These are phyloP conservation scores for Curvularia sp. DNA, from an alignment of 2,329 filamentous ascomycete species.

Conservation along the genomic window DNA sequence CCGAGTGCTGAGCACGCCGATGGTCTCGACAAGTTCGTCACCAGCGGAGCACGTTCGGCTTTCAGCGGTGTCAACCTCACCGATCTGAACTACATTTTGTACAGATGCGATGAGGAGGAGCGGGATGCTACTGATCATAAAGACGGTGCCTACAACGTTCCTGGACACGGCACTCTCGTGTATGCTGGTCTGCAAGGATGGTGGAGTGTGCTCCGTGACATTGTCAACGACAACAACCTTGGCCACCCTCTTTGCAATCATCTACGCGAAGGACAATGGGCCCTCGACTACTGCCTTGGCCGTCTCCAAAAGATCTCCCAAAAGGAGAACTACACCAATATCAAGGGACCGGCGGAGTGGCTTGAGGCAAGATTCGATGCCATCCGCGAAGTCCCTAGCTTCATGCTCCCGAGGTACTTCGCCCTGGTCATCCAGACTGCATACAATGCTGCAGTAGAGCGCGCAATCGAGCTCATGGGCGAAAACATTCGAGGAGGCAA, in stretches of 20 bases:
- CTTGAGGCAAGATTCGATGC: conserved; percentile 84
- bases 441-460: conserved; percentile 82
- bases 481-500: conserved; percentile 80
- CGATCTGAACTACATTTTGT: conserved; percentile 90
- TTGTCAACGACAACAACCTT: conserved; percentile 88
- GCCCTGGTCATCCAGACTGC: conserved; percentile 85
- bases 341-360: conserved; percentile 76
- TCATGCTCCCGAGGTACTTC: conserved; percentile 91
- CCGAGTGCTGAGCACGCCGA: conserved; percentile 83
- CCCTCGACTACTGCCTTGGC: conserved; percentile 83
- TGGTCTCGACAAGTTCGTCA: conserved; percentile 85
- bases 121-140: conserved; percentile 77
- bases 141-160: conserved; percentile 89
- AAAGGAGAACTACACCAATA: conserved; percentile 65
- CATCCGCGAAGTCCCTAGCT: conserved; percentile 83
- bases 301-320: conserved; percentile 76
- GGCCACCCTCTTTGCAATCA: conserved; percentile 94
- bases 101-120: conserved; percentile 90
- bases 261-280: conserved; percentile 89
- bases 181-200: conserved; percentile 98
- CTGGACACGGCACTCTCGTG: conserved; percentile 81
- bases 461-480: conserved; percentile 79
- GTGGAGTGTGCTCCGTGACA: conserved; percentile 88
- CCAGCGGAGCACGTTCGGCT: conserved; percentile 77
- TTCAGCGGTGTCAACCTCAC: conserved; percentile 77